phyloP scores from a whole-genome alignment of 2,329 filamentous ascomycete species.

The Lasiodiplodia hormozganensis region DNA sequence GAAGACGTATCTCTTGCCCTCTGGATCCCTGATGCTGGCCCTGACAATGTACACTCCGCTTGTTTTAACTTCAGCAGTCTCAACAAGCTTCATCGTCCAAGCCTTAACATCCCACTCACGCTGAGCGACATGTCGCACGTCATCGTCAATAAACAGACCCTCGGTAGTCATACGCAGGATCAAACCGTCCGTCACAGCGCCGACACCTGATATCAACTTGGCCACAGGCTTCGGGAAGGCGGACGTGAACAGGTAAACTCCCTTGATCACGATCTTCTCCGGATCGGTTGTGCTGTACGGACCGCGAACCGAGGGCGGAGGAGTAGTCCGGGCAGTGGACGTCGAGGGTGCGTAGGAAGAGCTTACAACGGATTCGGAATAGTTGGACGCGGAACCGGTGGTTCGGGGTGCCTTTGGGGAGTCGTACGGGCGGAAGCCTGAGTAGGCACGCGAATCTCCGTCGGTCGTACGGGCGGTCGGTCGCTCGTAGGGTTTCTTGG shows the following conservation, averaged over 20 bases:
- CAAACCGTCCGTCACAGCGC: constrained; percentile 87
- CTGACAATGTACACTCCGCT: constrained; percentile 53
- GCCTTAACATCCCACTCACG: constrained; percentile 99
- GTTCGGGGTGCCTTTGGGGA: constrained; percentile 70
- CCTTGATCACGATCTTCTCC: constrained; percentile 94
- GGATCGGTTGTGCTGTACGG: constrained; percentile 89
- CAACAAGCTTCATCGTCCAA: constrained; percentile 92
- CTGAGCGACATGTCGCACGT: constrained; percentile 87
- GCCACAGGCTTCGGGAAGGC: constrained; percentile 89
- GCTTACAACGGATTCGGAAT: constrained; percentile 67
- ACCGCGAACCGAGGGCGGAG: constrained; percentile 77
- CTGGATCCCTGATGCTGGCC: constrained; percentile 64
- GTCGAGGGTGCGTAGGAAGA: constrained; percentile 83
- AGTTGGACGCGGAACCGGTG: constrained; percentile 55
- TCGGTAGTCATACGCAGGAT: constrained; percentile 92
- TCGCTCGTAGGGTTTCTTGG: constrained; percentile 52
- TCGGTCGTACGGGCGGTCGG: constrained; percentile 68
- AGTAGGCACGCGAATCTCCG: constrained; percentile 54
- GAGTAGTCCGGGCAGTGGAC: constrained; percentile 82
- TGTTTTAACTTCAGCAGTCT: constrained; percentile 50
- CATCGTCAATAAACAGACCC: constrained; percentile 96
- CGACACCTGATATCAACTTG: constrained; percentile 83
- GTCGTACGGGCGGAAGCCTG: constrained; percentile 81
- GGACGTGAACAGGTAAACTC: constrained; percentile 91
- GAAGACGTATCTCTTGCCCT: constrained; percentile 67